Conservation (phyloP, 208 protist genomes). For the Naegleria fowleri region DNA sequence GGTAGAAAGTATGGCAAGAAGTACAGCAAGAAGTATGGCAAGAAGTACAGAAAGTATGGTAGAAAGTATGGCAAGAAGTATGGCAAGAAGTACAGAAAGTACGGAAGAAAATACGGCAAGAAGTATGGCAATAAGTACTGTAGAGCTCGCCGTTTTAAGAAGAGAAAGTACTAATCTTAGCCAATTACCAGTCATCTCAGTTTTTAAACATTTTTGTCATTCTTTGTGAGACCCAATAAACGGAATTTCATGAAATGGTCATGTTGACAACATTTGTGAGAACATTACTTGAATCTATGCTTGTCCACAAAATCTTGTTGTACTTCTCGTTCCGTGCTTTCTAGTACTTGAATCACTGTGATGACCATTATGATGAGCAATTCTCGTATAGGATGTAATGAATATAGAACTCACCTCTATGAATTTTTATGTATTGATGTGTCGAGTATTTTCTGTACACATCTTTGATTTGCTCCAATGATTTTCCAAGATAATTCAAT, state of each 20-base stretch:
- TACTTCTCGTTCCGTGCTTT: neutral
- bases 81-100: no score
- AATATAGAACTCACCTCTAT: neutral
- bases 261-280: no score
- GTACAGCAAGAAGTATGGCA: no score
- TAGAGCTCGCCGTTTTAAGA: no score
- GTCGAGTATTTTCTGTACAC: neutral
- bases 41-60: no score
- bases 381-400: neutral
- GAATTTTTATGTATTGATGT: neutral
- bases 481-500: neutral
- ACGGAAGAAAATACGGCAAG: no score
- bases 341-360: neutral
- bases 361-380: no score
- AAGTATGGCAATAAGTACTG: no score
- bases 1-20: no score
- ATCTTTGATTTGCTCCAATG: neutral
- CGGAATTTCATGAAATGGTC: neutral
- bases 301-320: neutral
- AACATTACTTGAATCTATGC: neutral
- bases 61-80: no score
- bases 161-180: no score
- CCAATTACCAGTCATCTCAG: no score
- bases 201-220: neutral
- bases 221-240: neutral